These are phyloP conservation scores for Carex cristatella DNA, from an alignment of 176 grass and related monocot species.

Conservation along the genomic window DNA sequence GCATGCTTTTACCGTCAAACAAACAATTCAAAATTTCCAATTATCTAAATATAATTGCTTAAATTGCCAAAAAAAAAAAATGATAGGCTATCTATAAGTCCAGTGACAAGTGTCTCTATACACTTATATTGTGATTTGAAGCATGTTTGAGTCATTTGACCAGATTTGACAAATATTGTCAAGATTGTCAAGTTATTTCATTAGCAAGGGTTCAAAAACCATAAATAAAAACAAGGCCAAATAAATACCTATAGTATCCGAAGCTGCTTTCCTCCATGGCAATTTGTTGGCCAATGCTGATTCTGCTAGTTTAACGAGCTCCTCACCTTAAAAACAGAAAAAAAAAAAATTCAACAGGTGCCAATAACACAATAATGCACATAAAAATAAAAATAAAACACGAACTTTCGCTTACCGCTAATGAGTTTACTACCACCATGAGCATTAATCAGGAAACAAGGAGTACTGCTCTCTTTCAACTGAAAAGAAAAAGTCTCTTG, in stretches of 20 bases:
- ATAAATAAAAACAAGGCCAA: neutral
- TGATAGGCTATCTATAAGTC: neutral
- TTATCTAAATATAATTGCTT: neutral
- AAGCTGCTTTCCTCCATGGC: constrained; percentile 27
- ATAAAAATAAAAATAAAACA: constrained; percentile 9
- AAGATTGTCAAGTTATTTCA: neutral
- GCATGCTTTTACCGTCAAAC: neutral
- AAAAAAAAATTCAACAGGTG: neutral
- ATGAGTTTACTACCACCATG: constrained; percentile 48
- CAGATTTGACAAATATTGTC: neutral
- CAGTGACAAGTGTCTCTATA: neutral
- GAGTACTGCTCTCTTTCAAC: constrained; percentile 59
- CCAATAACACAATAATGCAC: neutral
- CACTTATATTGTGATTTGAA: neutral
- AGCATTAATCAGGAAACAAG: constrained; percentile 73
- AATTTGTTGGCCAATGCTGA: constrained; percentile 28
- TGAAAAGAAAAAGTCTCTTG: constrained; percentile 31
- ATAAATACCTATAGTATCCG: constrained; percentile 42
- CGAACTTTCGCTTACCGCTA: constrained; percentile 31
- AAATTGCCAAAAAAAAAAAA: neutral
- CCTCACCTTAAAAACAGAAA: constrained; percentile 23
- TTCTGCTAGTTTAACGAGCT: constrained; percentile 43
- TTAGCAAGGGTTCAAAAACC: neutral
- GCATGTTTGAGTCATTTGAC: neutral
- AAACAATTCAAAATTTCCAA: neutral